These are phyloP conservation scores for Linnemannia exigua DNA, from an alignment of 192 early-diverging fungal species.

Conservation along the genomic window DNA sequence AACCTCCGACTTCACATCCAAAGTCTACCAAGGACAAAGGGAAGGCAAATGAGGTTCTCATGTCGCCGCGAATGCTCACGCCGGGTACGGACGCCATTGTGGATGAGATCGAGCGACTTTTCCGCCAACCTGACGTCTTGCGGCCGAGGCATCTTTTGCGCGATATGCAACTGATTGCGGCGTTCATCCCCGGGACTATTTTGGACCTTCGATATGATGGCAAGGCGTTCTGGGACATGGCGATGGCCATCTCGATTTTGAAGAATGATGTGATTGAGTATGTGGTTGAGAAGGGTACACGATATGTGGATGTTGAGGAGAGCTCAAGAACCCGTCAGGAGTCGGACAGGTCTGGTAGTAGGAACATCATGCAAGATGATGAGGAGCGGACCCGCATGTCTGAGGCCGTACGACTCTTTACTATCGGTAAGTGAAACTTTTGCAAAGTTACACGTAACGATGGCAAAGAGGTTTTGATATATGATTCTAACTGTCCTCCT, in stretches of 20 bases:
- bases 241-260: slow-evolving; percentile 49
- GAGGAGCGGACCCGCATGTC: slow-evolving; percentile 41
- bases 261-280: slow-evolving; percentile 56
- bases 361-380: slow-evolving; percentile 39
- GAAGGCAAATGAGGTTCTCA: background rate
- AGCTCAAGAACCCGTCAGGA: slow-evolving; percentile 13
- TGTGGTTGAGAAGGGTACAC: slow-evolving; percentile 50
- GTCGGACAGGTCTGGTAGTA: slow-evolving; percentile 17
- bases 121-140: slow-evolving; percentile 34
- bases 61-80: slow-evolving; percentile 39
- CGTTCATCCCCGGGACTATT: slow-evolving; percentile 51
- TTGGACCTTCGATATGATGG: slow-evolving; percentile 58
- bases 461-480: background rate
- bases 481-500: background rate
- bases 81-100: slow-evolving; percentile 60
- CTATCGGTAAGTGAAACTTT: slow-evolving; percentile 55
- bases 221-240: slow-evolving; percentile 63
- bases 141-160: slow-evolving; percentile 51
- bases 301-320: slow-evolving; percentile 43
- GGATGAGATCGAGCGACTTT: slow-evolving; percentile 55
- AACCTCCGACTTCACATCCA: background rate
- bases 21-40: background rate
- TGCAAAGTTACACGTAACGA: too few species aligned
- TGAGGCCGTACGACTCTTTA: slow-evolving; percentile 58
- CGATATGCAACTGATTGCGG: slow-evolving; percentile 58